Percentiles rank a stretch among this genome's conserved stretches.
These are phyloP conservation scores for Saccharomycopsis phalli DNA, from an alignment of 1,139 yeast genomes.

Conservation along the genomic window DNA sequence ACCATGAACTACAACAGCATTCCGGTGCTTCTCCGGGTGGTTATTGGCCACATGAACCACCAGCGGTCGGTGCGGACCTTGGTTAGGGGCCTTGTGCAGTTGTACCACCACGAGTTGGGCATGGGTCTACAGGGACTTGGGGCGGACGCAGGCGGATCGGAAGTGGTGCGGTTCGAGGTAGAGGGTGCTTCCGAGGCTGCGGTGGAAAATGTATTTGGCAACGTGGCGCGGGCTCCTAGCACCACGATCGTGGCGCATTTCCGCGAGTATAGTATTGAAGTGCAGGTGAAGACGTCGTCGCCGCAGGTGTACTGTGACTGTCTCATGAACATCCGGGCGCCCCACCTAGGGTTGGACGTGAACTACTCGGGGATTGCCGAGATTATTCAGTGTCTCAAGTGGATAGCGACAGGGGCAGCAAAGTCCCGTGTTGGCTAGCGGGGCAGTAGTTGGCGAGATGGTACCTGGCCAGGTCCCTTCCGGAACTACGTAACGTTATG, in stretches of 20 bases:
- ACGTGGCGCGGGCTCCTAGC: slow-evolving; percentile 10
- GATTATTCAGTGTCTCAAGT: slow-evolving; percentile 55
- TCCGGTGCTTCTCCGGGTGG: slow-evolving; percentile 51
- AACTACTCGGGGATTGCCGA: slow-evolving; percentile 52
- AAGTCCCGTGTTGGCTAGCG: not conserved
- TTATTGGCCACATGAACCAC: slow-evolving; percentile 63
- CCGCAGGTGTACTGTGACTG: slow-evolving; percentile 12
- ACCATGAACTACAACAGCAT: slow-evolving; percentile 33
- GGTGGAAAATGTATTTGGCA: slow-evolving; percentile 8
- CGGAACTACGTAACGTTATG: not conserved
- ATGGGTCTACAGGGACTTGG: slow-evolving; percentile 22
- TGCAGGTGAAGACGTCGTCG: slow-evolving; percentile 23
- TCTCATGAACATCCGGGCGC: slow-evolving; percentile 13
- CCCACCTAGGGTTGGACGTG: slow-evolving; percentile 32
- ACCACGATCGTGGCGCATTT: slow-evolving; percentile 17
- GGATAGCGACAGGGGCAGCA: slow-evolving; percentile 34
- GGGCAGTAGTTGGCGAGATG: not conserved
- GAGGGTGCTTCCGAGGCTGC: slow-evolving; percentile 11
- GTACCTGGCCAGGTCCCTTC: not conserved
- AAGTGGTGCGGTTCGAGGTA: slow-evolving; percentile 18
- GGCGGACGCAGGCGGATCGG: slow-evolving; percentile 21
- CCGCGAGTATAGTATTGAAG: slow-evolving; percentile 24
- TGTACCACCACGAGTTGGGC: slow-evolving; percentile 23
- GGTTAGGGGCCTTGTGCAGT: slow-evolving; percentile 32
- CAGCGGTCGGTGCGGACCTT: slow-evolving; percentile 40